These are phyloP conservation scores for Candida bentonensis DNA, from an alignment of 805 yeast genomes.

Conservation along the genomic window DNA sequence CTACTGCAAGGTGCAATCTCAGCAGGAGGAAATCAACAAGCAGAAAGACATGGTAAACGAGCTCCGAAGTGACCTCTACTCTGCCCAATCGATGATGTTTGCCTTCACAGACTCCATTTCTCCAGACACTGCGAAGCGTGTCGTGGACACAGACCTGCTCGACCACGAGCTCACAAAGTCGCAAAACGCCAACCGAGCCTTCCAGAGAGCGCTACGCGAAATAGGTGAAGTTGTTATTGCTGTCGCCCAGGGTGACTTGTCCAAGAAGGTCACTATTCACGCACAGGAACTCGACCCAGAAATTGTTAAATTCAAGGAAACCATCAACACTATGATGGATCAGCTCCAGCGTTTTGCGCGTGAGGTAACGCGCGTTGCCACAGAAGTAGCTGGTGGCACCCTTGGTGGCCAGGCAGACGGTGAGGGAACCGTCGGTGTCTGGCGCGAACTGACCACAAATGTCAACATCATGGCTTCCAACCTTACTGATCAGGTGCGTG, in stretches of 20 bases:
- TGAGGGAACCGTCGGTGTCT: constrained; percentile 74
- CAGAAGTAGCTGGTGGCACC: constrained; percentile 83
- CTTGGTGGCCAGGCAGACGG: constrained; percentile 81
- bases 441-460: constrained; percentile 78
- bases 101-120: constrained; percentile 19
- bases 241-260: constrained; percentile 78
- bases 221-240: constrained; percentile 79
- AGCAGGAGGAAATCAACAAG: constrained; percentile 22
- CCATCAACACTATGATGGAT: constrained; percentile 82
- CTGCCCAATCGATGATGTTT: constrained; percentile 21
- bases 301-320: constrained; percentile 61
- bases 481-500: constrained; percentile 77
- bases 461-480: constrained; percentile 85
- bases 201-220: constrained; percentile 55
- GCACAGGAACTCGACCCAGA: constrained; percentile 64
- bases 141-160: constrained; percentile 18
- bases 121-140: constrained; percentile 15
- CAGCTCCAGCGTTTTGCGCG: constrained; percentile 69
- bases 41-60: constrained; percentile 21
- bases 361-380: constrained; percentile 75
- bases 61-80: constrained; percentile 19
- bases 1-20: constrained; percentile 20
- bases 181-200: constrained; percentile 49
- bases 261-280: constrained; percentile 66
- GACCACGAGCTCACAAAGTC: constrained; percentile 26